Evolutionary conservation across 345 rosid genomes (phyloP).

Genomic region (Eucalyptus grandis): DNA sequence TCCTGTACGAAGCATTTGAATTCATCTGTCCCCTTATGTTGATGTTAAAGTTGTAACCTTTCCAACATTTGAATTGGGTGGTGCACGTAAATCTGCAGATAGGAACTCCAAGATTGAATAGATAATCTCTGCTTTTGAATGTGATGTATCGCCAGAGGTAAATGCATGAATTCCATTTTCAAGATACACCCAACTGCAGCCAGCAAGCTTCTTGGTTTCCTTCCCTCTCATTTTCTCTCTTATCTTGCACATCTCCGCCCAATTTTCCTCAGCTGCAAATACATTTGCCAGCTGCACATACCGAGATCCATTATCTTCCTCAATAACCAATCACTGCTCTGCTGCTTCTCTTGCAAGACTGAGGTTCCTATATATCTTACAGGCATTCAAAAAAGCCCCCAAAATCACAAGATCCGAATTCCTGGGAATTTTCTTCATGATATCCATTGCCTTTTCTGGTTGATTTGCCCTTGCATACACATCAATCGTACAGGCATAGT

Average conservation of each 20-base stretch:
- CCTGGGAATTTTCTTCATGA: constrained; percentile 34
- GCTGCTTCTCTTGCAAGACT: constrained; percentile 51
- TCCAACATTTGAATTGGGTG: background rate
- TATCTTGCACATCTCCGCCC: constrained; percentile 57
- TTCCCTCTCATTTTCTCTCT: constrained; percentile 65
- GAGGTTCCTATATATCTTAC: constrained; percentile 39
- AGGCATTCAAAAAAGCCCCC: constrained; percentile 70
- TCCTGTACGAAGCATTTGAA: background rate
- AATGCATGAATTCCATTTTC: constrained; percentile 36
- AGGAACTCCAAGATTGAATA: constrained; percentile 31
- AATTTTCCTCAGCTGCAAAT: constrained; percentile 55
- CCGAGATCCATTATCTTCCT: constrained; percentile 45
- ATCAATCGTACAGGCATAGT: constrained; percentile 74
- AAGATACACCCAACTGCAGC: constrained; percentile 61
- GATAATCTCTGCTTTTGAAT: constrained; percentile 27
- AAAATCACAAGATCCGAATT: constrained; percentile 32
- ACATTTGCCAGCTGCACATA: constrained; percentile 73
- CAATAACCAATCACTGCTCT: constrained; percentile 31
- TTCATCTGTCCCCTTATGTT: background rate
- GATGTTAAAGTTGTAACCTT: background rate
- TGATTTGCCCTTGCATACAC: constrained; percentile 60
- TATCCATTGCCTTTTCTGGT: constrained; percentile 38
- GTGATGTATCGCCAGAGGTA: constrained; percentile 39
- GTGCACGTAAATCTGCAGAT: constrained; percentile 21
- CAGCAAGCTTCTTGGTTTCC: constrained; percentile 43